These are phyloP conservation scores for Diospyros kaki DNA, from an alignment of 148 eudicot genomes.

Conservation along the genomic window DNA sequence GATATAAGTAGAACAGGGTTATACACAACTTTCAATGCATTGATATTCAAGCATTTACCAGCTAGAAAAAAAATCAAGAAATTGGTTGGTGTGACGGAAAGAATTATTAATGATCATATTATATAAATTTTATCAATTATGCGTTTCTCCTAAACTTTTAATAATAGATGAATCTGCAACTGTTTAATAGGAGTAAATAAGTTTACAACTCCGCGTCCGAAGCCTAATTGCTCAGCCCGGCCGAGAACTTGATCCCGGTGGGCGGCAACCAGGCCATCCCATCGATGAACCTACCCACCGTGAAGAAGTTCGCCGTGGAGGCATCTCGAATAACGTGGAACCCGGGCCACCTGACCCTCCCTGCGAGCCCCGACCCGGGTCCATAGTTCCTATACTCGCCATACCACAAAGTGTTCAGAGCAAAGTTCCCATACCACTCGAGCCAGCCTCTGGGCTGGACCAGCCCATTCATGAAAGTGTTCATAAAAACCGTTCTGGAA, in stretches of 20 bases:
- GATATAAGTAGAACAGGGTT: no score
- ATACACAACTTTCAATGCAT: no score
- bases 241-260: constrained; percentile 71
- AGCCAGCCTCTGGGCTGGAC: constrained; percentile 94
- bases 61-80: no score
- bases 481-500: constrained; percentile 70
- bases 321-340: constrained; percentile 52
- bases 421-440: constrained; percentile 81
- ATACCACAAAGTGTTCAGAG: constrained; percentile 60
- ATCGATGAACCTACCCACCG: constrained; percentile 56
- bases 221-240: constrained; percentile 50
- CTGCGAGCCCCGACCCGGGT: constrained; percentile 50
- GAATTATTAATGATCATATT: no score
- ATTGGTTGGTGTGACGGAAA: no score
- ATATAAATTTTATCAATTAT: no score
- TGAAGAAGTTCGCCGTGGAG: constrained; percentile 50
- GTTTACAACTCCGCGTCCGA: no score
- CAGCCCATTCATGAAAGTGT: constrained; percentile 50
- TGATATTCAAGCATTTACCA: no score
- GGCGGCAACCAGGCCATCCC: constrained; percentile 80
- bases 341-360: constrained; percentile 83
- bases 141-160: no score
- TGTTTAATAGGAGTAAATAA: no score
- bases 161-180: no score
- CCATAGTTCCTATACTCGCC: constrained; percentile 86